phyloP scores from a whole-genome alignment of 2,329 filamentous ascomycete species.

The Fusarium ramigenum region DNA sequence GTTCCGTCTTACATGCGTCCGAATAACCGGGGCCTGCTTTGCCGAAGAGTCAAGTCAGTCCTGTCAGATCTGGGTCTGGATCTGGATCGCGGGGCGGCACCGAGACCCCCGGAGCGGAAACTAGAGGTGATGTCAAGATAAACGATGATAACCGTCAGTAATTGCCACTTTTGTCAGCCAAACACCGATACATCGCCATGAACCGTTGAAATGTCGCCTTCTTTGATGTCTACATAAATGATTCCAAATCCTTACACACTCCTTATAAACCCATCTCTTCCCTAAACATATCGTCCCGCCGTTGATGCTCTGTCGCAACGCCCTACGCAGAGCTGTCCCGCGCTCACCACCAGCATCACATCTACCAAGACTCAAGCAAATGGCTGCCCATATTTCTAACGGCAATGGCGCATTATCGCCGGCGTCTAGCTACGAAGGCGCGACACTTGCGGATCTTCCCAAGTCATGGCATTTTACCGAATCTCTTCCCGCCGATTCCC shows the following conservation, averaged over 20 bases:
- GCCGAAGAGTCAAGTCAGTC: not conserved
- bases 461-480: constrained; percentile 73
- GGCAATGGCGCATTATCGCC: constrained; percentile 41
- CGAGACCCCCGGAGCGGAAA: constrained; percentile 16
- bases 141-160: constrained; percentile 15
- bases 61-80: not conserved
- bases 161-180: constrained; percentile 38
- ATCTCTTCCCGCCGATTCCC: constrained; percentile 77
- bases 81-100: constrained; percentile 13
- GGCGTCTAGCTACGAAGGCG: constrained; percentile 38
- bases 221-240: not conserved
- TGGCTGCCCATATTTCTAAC: constrained; percentile 49
- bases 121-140: constrained; percentile 37
- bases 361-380: constrained; percentile 39
- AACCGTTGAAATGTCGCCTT: not conserved
- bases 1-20: constrained; percentile 28
- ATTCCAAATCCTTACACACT: constrained; percentile 18
- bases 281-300: constrained; percentile 19
- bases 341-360: constrained; percentile 38
- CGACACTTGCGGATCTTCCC: constrained; percentile 64
- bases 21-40: constrained; percentile 9
- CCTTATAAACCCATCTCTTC: not conserved
- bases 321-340: constrained; percentile 44
- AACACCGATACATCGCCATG: not conserved
- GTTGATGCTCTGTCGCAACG: constrained; percentile 50